Percentiles rank a stretch among this genome's conserved stretches.
Evolutionary conservation across 1,139 yeast species (phyloP).

Genomic region (Sugiyamaella grinbergsii): DNA sequence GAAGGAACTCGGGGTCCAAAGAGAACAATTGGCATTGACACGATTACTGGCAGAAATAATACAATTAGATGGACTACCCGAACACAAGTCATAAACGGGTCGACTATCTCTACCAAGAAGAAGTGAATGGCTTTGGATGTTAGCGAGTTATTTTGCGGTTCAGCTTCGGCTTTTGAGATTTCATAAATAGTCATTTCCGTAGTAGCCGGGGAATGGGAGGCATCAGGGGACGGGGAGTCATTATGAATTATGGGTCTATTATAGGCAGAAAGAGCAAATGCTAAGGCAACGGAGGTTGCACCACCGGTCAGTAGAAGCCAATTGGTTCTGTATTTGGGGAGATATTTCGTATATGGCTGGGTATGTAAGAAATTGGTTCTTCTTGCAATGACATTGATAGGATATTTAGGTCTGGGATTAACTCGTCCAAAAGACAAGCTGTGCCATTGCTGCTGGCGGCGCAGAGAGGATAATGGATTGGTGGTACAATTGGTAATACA

Average conservation of each 20-base stretch:
- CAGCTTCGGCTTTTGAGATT: not conserved
- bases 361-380: no score
- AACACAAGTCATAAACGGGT: conserved; percentile 67
- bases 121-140: not conserved
- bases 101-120: conserved; percentile 37
- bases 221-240: conserved; percentile 3
- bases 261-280: not conserved
- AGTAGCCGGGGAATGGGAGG: conserved; percentile 4
- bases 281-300: not conserved
- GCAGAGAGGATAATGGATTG: not conserved
- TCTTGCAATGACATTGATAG: no score
- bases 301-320: not conserved
- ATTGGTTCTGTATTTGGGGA: no score
- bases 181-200: conserved; percentile 18
- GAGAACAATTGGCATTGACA: conserved; percentile 64
- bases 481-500: not conserved
- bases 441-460: not conserved
- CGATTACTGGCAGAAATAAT: conserved; percentile 70
- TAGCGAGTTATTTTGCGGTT: not conserved
- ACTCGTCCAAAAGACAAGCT: not conserved
- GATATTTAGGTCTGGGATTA: not conserved
- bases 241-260: not conserved
- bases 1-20: conserved; percentile 51
- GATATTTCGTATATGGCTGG: no score
- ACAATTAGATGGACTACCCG: conserved; percentile 69